phyloP scores from a whole-genome alignment of 768 basidiomycete species.

The Pulveroboletus sp. region DNA sequence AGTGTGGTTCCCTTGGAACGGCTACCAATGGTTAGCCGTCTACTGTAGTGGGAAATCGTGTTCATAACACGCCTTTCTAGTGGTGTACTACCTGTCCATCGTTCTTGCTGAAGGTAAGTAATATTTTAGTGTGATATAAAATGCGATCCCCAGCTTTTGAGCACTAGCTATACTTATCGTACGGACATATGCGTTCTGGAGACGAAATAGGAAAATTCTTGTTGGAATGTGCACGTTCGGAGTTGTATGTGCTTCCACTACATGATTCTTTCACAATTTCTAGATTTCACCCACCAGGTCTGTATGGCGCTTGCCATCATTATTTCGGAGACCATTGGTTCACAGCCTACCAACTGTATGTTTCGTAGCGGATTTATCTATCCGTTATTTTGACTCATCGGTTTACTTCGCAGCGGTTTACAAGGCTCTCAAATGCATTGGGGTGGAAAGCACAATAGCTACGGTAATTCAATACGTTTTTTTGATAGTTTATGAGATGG shows the following conservation, averaged over 20 bases:
- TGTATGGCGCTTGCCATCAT: constrained; percentile 4
- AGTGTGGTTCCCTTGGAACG: constrained; percentile 14
- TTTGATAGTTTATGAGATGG: constrained; percentile 17
- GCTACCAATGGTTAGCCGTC: constrained; percentile 4
- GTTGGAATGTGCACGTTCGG: constrained; percentile 12
- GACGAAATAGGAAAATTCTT: constrained; percentile 14
- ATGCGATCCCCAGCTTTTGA: not conserved
- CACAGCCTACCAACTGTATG: constrained; percentile 4
- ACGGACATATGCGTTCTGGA: constrained; percentile 20
- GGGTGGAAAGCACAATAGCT: not conserved
- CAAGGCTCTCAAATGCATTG: constrained; percentile 11
- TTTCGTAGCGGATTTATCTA: not conserved
- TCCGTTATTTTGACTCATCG: not conserved
- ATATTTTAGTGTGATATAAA: not conserved
- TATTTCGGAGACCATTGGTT: constrained; percentile 6
- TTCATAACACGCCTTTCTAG: constrained; percentile 1
- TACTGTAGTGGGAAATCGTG: not conserved
- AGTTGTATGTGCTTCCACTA: constrained; percentile 1
- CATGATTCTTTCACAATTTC: not conserved
- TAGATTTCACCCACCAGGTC: not conserved
- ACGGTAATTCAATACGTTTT: constrained; percentile 8
- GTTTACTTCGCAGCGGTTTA: constrained; percentile 6
- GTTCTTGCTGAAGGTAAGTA: constrained; percentile 17
- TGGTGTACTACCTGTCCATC: constrained; percentile 13
- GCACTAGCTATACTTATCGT: constrained; percentile 15